Evolutionary conservation across 2,329 filamentous ascomycete species (phyloP).

Genomic region (Neonectria hederae): DNA sequence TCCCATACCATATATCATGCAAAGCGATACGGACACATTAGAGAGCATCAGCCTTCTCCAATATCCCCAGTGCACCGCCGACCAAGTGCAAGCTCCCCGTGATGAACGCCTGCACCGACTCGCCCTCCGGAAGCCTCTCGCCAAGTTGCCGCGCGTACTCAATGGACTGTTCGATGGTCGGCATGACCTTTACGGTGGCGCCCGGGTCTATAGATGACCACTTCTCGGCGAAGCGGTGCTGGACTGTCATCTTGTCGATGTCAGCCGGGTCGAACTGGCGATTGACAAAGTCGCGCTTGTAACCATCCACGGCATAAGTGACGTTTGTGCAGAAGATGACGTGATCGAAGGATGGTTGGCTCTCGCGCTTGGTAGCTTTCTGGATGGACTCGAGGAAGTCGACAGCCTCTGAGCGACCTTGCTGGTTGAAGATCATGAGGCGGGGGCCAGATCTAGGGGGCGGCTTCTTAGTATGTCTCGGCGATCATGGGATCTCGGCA

Average conservation of each 20-base stretch:
- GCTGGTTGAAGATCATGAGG: constrained; percentile 89
- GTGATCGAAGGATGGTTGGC: constrained; percentile 67
- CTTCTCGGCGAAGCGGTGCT: constrained; percentile 62
- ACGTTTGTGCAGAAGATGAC: constrained; percentile 87
- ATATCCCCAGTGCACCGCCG: constrained; percentile 61
- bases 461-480: background rate
- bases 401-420: constrained; percentile 64
- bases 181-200: constrained; percentile 57
- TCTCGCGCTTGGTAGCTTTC: constrained; percentile 45
- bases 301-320: constrained; percentile 60
- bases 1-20: background rate
- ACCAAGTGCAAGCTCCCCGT: constrained; percentile 73
- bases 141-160: constrained; percentile 54
- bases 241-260: constrained; percentile 61
- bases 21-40: constrained; percentile 34
- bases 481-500: background rate
- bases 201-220: constrained; percentile 59
- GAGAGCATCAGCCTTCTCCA: constrained; percentile 58
- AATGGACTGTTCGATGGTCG: constrained; percentile 66
- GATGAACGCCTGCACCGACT: constrained; percentile 59
- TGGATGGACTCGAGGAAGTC: constrained; percentile 62
- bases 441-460: constrained; percentile 50
- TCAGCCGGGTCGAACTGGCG: constrained; percentile 61
- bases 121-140: constrained; percentile 41
- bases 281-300: constrained; percentile 68